Conservation (phyloP, 1,284 basidiomycete species). For the Rhodotorula glutinis region DNA sequence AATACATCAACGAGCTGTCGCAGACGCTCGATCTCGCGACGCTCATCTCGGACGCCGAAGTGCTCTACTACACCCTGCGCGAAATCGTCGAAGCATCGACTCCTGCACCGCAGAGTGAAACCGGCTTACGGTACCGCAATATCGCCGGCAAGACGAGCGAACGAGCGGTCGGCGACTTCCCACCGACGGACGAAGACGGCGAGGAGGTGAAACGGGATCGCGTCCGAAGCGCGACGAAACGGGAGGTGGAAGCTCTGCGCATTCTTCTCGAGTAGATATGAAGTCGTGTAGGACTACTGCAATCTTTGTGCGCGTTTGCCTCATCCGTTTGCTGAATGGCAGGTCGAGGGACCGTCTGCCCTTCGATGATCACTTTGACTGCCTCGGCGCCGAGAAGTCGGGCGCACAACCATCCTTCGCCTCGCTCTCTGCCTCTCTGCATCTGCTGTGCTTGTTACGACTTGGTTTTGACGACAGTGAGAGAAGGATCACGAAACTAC, state of each 20-base stretch:
- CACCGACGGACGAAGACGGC: constrained; percentile 24
- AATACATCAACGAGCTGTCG: constrained; percentile 50
- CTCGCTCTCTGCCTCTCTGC: no score
- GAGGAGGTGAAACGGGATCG: constrained; percentile 19
- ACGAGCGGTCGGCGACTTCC: constrained; percentile 13
- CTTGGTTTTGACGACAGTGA: no score
- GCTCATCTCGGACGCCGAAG: constrained; percentile 88
- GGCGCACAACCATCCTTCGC: no score
- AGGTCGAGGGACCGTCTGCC: no score
- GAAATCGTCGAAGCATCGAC: constrained; percentile 53
- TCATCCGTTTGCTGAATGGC: no score
- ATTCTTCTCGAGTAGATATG: constrained; percentile 10
- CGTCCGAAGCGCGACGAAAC: constrained; percentile 16
- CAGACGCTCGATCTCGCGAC: constrained; percentile 87
- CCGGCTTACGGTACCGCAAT: constrained; percentile 4
- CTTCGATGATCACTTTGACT: no score
- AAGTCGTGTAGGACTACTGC: no score
- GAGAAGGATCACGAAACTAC: no score
- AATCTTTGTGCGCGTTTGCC: no score
- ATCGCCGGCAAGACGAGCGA: neutral
- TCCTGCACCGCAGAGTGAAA: neutral
- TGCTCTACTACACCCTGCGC: constrained; percentile 79
- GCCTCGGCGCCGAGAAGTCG: no score
- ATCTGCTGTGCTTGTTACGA: no score
- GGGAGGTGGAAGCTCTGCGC: constrained; percentile 12